Evolutionary conservation across 495 filamentous ascomycete genomes (phyloP).

Genomic region (Aspergillus saccharolyticus): DNA sequence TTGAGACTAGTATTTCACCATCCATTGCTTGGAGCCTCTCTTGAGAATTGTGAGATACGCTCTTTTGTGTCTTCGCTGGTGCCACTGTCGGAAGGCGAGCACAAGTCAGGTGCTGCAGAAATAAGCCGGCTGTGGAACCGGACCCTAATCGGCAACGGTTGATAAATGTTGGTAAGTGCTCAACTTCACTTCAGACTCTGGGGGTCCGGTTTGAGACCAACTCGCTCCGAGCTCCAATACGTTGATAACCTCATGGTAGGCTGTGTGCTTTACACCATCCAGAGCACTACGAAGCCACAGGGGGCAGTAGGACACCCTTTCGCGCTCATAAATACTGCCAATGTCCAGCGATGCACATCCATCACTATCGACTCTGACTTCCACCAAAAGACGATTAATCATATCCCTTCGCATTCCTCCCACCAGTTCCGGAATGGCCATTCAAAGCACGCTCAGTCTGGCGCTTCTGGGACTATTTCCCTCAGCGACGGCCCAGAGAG

Average conservation of each 20-base stretch:
- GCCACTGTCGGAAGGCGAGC: neutral
- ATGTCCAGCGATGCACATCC: neutral
- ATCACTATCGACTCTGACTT: neutral
- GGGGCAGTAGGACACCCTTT: too few relatives aligned
- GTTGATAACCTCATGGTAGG: neutral
- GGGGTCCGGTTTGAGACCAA: neutral
- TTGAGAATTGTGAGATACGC: neutral
- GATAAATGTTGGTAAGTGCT: too few relatives aligned
- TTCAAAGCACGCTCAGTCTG: neutral
- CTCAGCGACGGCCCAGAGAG: conserved; percentile 16
- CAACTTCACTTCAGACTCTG: too few relatives aligned
- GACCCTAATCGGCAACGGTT: too few relatives aligned
- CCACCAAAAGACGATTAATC: neutral
- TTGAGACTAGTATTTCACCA: neutral
- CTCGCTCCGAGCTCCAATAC: neutral
- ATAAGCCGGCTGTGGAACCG: neutral
- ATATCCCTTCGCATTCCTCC: neutral
- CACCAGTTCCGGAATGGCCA: neutral
- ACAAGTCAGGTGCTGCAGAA: neutral
- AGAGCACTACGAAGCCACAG: too few relatives aligned
- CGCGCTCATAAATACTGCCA: neutral
- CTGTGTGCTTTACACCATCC: too few relatives aligned
- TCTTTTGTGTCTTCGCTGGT: neutral
- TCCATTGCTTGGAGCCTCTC: neutral
- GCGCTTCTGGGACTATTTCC: conserved; percentile 7